Evolutionary conservation across 176 grass and related monocot genomes (phyloP).

Genomic region (Saccharum spontaneum): DNA sequence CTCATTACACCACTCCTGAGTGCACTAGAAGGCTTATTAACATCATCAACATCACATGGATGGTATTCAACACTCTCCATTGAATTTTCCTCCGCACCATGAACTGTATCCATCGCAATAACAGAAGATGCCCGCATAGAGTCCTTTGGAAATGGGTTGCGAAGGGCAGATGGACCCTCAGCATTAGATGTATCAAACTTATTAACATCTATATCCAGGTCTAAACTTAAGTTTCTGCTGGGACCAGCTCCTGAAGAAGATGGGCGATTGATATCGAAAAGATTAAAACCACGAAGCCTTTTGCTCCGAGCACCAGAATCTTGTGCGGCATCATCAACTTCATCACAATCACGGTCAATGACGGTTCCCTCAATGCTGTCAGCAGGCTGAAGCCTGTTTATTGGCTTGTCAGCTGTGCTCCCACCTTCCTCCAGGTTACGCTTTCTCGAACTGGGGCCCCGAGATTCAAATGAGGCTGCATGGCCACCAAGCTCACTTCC

Average conservation of each 20-base stretch:
- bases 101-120: constrained; percentile 90
- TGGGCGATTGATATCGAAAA: constrained; percentile 62
- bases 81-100: constrained; percentile 67
- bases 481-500: constrained; percentile 88
- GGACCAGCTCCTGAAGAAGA: constrained; percentile 90
- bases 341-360: constrained; percentile 88
- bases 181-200: constrained; percentile 43
- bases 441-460: constrained; percentile 87
- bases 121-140: constrained; percentile 90
- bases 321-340: constrained; percentile 84
- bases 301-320: constrained; percentile 69
- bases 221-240: constrained; percentile 82
- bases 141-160: constrained; percentile 63
- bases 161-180: constrained; percentile 42
- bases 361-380: constrained; percentile 97
- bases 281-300: constrained; percentile 74
- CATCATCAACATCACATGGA: constrained; percentile 79
- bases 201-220: constrained; percentile 76
- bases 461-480: constrained; percentile 92
- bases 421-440: constrained; percentile 90
- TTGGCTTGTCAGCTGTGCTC: constrained; percentile 86
- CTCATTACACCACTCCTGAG: constrained; percentile 69
- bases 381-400: constrained; percentile 65
- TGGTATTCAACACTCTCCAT: constrained; percentile 98
- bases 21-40: constrained; percentile 70